Evolutionary conservation across 305 asterid species (phyloP).

Genomic region (Plantago coronopus): DNA sequence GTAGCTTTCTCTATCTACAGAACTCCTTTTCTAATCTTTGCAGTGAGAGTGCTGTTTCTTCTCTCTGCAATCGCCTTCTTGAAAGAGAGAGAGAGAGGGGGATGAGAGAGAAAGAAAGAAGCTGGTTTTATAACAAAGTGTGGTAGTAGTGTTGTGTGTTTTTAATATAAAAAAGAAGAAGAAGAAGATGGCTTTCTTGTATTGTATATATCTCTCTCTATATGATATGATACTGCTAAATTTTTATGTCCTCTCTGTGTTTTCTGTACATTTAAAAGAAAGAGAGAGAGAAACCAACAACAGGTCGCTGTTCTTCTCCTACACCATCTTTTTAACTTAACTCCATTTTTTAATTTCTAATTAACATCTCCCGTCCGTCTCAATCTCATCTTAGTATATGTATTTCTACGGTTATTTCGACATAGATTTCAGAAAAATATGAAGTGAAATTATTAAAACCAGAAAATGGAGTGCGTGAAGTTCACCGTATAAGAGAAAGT

Average conservation of each 20-base stretch:
- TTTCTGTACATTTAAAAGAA: background rate
- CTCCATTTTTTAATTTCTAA: conserved; percentile 17
- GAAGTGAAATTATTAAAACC: too few species aligned
- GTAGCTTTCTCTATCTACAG: conserved; percentile 34
- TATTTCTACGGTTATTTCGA: too few species aligned
- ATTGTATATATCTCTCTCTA: conserved; percentile 18
- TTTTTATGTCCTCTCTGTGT: background rate
- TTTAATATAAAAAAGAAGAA: conserved; percentile 25
- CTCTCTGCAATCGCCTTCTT: conserved; percentile 80
- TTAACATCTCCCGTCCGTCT: too few species aligned
- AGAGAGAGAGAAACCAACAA: conserved; percentile 29
- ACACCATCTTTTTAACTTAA: conserved; percentile 32
- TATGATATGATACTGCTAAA: background rate
- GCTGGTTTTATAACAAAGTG: too few species aligned
- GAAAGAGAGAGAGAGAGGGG: conserved; percentile 14
- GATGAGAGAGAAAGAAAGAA: conserved; percentile 11
- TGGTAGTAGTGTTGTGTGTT: background rate
- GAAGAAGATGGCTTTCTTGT: conserved; percentile 14
- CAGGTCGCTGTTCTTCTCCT: conserved; percentile 51
- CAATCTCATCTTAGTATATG: too few species aligned
- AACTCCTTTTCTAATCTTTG: conserved; percentile 27
- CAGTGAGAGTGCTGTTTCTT: conserved; percentile 42
- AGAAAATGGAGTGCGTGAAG: too few species aligned
- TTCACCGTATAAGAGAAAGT: too few species aligned
- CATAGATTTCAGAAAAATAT: too few species aligned